Base-by-base conservation (phyloP, 495 filamentous ascomycete species). In the Podospora fimiseda region DNA sequence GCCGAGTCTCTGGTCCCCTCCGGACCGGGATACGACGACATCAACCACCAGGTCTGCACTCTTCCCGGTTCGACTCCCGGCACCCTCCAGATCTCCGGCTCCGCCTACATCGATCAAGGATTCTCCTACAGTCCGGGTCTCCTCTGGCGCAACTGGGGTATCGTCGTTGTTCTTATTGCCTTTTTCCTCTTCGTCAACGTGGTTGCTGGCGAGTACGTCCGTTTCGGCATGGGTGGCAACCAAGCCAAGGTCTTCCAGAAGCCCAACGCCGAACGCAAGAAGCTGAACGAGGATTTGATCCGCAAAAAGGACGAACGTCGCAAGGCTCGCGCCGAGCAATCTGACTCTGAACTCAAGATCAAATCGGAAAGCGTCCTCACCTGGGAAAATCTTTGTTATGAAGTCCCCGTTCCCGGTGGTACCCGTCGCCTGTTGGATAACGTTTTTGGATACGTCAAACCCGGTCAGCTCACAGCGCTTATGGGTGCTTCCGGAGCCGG, bases 401-500 rank as follows among this genome's bases (percentile, higher is more conserved):
- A 88, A 52, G 85, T 91, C 1, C 85, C 86, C 0, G 79, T 87
- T 14, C 77, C 82, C 0, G 80, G 77, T 9, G 87, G 88, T 6
- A 81, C 82, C 24, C 75, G 84, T 9, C 80, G 77, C 2, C 76
- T 92, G 9, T 74, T 91, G 13, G 81, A 89, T 53, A 74, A 82
- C 40, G 78, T 92, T 6, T 86, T 79, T 56, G 89, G 89, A 3
- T 93, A 85, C 53, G 87, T 91, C 48, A 80, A 86, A 53, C 88
- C 89, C 2, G 88, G 89, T 0, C 74, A 86, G 59, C 71, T 94
- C 8, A 91, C 87, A 1, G 89, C 88, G 11, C 68, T 93, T 11
- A 90, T 92, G 88, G 89, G 89, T 7, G 85, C 85, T 9, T 89
- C 85, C 1, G 89, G 89, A n/a, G 89, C 89, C 11, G 89, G 89